Conservation (phyloP, 2,329 filamentous ascomycete species). For the Xylariaceae sp. region DNA sequence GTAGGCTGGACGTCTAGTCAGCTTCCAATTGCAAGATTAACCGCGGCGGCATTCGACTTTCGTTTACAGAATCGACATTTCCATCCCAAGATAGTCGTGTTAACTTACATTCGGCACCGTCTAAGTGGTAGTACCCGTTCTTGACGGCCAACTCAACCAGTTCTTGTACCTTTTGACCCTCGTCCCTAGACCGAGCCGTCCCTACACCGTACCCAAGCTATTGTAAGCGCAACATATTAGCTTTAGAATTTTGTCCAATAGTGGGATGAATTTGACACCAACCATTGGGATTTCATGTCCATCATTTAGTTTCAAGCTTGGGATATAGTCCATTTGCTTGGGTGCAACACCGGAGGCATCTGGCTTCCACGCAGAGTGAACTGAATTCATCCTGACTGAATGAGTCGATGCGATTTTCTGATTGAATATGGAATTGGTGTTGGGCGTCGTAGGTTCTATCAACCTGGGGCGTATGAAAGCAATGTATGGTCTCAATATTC, state of each 20-base stretch:
- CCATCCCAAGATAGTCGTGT: neutral
- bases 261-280: slow-evolving; percentile 21
- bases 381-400: slow-evolving; percentile 42
- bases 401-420: neutral
- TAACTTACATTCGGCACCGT: slow-evolving; percentile 64
- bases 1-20: slow-evolving; percentile 42
- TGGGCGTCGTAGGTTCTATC: neutral
- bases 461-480: neutral
- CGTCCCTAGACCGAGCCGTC: slow-evolving; percentile 60
- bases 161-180: slow-evolving; percentile 52
- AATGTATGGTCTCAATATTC: neutral
- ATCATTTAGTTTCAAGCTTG: slow-evolving; percentile 67
- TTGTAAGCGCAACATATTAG: slow-evolving; percentile 1
- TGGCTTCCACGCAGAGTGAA: slow-evolving; percentile 30
- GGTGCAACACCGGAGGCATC: slow-evolving; percentile 37
- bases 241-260: neutral
- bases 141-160: slow-evolving; percentile 59
- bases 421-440: neutral
- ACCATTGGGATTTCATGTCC: slow-evolving; percentile 69
- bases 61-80: no score
- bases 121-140: slow-evolving; percentile 68
- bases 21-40: neutral
- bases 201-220: slow-evolving; percentile 70
- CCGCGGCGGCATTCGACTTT: neutral
- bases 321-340: slow-evolving; percentile 43